These are phyloP conservation scores for Fusarium sp. DNA, from an alignment of 2,329 filamentous ascomycete species.

Conservation along the genomic window DNA sequence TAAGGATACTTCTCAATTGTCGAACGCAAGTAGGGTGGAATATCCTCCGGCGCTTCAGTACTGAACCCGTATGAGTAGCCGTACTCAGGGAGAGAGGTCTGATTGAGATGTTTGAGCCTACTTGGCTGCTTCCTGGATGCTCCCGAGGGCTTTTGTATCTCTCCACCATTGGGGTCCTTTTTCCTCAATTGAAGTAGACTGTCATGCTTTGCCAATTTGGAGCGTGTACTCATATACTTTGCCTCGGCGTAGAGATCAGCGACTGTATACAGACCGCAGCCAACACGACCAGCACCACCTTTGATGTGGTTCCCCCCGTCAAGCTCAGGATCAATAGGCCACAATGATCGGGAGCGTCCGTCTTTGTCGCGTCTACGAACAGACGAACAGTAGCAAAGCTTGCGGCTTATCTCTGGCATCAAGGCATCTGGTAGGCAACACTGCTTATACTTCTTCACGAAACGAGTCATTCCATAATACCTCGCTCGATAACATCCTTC, in stretches of 20 bases:
- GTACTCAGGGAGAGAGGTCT: conserved; percentile 35
- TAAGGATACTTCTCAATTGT: conserved; percentile 50
- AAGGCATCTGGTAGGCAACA: conserved; percentile 49
- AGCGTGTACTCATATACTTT: conserved; percentile 40
- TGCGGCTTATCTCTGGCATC: conserved; percentile 41
- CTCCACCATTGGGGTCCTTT: conserved; percentile 2
- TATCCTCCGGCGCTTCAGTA: conserved; percentile 28
- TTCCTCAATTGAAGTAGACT: conserved; percentile 25
- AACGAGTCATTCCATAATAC: conserved; percentile 48
- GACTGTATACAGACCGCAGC: conserved; percentile 20
- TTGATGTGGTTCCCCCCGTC: conserved; percentile 27
- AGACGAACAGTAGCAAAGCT: conserved; percentile 47
- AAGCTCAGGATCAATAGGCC: conserved; percentile 31
- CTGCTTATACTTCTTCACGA: conserved; percentile 53
- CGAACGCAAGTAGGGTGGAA: conserved; percentile 49
- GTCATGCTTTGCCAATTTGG: conserved; percentile 11
- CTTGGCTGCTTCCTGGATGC: background rate
- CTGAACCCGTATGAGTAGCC: conserved; percentile 36
- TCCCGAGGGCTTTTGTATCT: background rate
- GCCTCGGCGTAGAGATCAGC: conserved; percentile 42
- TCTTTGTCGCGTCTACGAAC: conserved; percentile 36
- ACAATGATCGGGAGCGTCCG: conserved; percentile 33
- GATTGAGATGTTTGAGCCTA: conserved; percentile 22
- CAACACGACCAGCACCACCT: conserved; percentile 12
- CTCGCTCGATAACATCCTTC: conserved; percentile 52